phyloP scores from a whole-genome alignment of 495 filamentous ascomycete species.

The Penicillium pulvis region DNA sequence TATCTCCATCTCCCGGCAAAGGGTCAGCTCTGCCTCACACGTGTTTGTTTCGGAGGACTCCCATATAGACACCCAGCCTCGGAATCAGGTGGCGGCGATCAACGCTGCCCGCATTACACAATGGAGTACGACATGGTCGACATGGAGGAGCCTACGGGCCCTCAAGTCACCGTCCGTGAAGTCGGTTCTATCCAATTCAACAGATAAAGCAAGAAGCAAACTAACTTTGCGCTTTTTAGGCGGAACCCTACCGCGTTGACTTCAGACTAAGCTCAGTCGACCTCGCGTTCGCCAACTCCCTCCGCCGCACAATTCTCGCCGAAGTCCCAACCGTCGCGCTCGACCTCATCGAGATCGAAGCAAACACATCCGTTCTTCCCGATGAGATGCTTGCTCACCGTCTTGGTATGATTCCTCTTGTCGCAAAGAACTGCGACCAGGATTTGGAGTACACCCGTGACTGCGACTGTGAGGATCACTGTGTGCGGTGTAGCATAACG shows the following conservation, averaged over 20 bases:
- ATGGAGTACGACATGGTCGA: constrained; percentile 75
- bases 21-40: not conserved
- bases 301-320: constrained; percentile 88
- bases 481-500: constrained; percentile 83
- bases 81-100: constrained; percentile 26
- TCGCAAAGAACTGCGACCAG: constrained; percentile 77
- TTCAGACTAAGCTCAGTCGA: constrained; percentile 80
- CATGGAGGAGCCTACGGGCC: constrained; percentile 58
- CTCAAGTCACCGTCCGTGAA: constrained; percentile 70
- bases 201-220: not conserved
- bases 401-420: constrained; percentile 86
- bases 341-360: constrained; percentile 89
- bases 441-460: constrained; percentile 88
- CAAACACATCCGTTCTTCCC: constrained; percentile 89
- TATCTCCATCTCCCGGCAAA: not conserved
- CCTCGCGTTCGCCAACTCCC: constrained; percentile 89
- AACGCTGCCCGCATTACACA: constrained; percentile 31
- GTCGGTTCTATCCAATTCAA: constrained; percentile 35
- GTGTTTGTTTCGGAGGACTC: not conserved
- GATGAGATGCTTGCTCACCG: constrained; percentile 96
- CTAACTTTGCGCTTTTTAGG: constrained; percentile 46
- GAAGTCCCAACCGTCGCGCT: constrained; percentile 95
- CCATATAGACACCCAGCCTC: constrained; percentile 10
- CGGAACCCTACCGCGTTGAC: constrained; percentile 69
- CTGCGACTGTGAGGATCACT: constrained; percentile 93